Base-by-base conservation (phyloP, 805 yeast species). In the Saturnispora zaruensis region DNA sequence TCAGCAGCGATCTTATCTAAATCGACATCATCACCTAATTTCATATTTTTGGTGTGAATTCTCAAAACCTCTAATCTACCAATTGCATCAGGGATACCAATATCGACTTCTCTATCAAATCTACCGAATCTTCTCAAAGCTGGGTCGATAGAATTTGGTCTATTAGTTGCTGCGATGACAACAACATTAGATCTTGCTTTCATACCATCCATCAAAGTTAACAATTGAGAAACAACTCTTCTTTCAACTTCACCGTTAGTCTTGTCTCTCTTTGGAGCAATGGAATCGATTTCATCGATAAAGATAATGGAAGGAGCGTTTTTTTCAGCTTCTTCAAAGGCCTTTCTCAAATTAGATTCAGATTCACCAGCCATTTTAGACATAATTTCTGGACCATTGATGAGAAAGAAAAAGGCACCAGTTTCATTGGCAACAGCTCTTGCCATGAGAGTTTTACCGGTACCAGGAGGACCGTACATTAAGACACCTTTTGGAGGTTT, bases 301-400 rank as follows among this genome's bases (percentile, higher is more conserved):
- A 93, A 93, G 57, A 93, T 93, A 63, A 93, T 93, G 13, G 99
- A 81, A 16, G 99, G 99, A 14, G 98, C 93, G 68, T 93, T 91
- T 74, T 93, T 93, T 73, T 93, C 99, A 50, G 99, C 99, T 73
- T 93, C 99, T 73, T 93, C 99, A 62, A 93, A 93, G 2, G 99
- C 99, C 72, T 90, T 90, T 75, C 99, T 82, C 68, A 93, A 76
- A 64, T 93, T 93, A 33, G 96, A 86, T 74, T 93, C 99, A 16
- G 96, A 87, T 73, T 93, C 99, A 75, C 99, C 99, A 47, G 99
- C 99, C 99, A 93, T 93, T 73, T 93, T 93, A 50, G 98, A 90
- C 99, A 93, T 93, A 64, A 93, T 95, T 72, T 93, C 99, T 8
- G 99, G 99, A 70, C 99, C 99, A 66, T 93, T 93, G 69, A 93